Conservation (phyloP, 2,329 filamentous ascomycete genomes). For the Colletotrichum sp. region DNA sequence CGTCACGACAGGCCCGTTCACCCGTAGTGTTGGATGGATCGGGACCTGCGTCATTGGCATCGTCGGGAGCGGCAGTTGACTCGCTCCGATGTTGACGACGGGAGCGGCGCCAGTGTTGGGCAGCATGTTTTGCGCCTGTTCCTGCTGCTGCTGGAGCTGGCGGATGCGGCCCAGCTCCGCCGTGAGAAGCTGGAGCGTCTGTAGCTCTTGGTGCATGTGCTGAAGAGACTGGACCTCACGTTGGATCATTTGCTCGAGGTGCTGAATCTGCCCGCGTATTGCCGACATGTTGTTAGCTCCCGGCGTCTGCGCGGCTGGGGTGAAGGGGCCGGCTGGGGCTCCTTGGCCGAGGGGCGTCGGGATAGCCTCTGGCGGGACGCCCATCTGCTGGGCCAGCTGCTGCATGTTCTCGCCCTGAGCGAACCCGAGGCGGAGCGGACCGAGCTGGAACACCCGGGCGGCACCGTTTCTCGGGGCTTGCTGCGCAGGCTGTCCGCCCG, state of each 20-base stretch:
- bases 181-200: slow-evolving; percentile 70
- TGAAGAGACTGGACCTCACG: slow-evolving; percentile 70
- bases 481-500: slow-evolving; percentile 22
- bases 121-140: slow-evolving; percentile 23
- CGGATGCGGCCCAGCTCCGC: slow-evolving; percentile 72
- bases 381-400: slow-evolving; percentile 70
- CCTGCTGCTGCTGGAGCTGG: slow-evolving; percentile 46
- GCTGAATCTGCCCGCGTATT: slow-evolving; percentile 65
- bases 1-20: slow-evolving; percentile 46
- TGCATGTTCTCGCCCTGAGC: slow-evolving; percentile 74
- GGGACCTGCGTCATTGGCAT: slow-evolving; percentile 13
- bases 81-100: slow-evolving; percentile 25
- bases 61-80: slow-evolving; percentile 16
- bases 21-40: slow-evolving; percentile 29
- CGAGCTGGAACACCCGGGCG: slow-evolving; percentile 72
- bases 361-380: slow-evolving; percentile 37
- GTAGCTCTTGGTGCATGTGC: slow-evolving; percentile 69
- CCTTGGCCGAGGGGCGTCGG: slow-evolving; percentile 16
- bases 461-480: slow-evolving; percentile 37
- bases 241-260: slow-evolving; percentile 72
- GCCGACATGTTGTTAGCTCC: slow-evolving; percentile 40
- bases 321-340: slow-evolving; percentile 18
- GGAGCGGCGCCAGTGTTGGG: slow-evolving; percentile 5
- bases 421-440: slow-evolving; percentile 77
- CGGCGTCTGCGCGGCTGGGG: slow-evolving; percentile 21